Evolutionary conservation across 805 yeast genomes (phyloP).

Genomic region (Pichia nanzhaoensis): DNA sequence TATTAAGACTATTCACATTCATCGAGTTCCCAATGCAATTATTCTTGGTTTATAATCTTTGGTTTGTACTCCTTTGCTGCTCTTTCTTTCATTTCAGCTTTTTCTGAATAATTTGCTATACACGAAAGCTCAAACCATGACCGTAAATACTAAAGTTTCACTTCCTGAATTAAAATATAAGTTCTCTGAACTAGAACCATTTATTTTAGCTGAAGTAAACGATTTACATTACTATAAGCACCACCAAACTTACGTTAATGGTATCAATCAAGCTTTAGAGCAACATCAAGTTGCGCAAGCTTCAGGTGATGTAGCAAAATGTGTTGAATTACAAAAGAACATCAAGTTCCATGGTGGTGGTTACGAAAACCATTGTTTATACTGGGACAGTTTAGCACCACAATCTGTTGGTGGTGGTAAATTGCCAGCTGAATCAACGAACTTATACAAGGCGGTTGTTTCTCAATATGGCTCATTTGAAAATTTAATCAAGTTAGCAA

Average conservation of each 20-base stretch:
- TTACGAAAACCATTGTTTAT: constrained; percentile 73
- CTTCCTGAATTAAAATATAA: constrained; percentile 81
- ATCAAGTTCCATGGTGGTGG: constrained; percentile 95
- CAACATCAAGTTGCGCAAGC: constrained; percentile 60
- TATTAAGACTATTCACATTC: too few species aligned
- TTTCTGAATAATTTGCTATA: too few species aligned
- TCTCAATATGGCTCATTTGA: constrained; percentile 71
- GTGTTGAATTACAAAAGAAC: constrained; percentile 60
- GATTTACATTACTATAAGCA: constrained; percentile 85
- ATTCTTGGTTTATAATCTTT: too few species aligned
- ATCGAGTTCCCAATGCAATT: too few species aligned
- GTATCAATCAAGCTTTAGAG: constrained; percentile 73
- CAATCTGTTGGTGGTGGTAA: constrained; percentile 70
- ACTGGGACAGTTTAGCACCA: constrained; percentile 88
- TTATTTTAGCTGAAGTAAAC: constrained; percentile 78
- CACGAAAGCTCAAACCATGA: too few species aligned
- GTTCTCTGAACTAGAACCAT: constrained; percentile 80
- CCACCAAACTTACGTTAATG: constrained; percentile 86
- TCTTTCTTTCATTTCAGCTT: too few species aligned
- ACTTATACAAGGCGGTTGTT: constrained; percentile 50
- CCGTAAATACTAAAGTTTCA: constrained; percentile 56
- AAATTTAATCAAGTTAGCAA: constrained; percentile 54
- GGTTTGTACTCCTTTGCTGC: too few species aligned
- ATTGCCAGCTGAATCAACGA: constrained; percentile 47
- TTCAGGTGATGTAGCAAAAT: constrained; percentile 50